Evolutionary conservation across 2,329 filamentous ascomycete genomes (phyloP), one percentile per base, ranked within the genome.

Genomic region (Sclerotinia trifoliorum): DNA sequence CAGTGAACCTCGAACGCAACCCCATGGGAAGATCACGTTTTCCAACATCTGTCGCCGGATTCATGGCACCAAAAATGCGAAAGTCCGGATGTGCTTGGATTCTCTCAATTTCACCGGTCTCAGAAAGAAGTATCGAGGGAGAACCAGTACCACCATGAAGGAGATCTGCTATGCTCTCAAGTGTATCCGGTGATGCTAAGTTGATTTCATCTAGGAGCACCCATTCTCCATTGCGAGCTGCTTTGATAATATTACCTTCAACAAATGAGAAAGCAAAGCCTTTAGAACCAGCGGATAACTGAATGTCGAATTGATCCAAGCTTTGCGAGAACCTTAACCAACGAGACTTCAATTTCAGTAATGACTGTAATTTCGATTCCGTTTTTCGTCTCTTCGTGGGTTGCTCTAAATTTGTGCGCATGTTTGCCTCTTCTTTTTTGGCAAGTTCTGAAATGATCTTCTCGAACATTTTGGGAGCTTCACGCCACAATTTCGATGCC

Each of bases 41-140:
- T 70, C 96, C 95, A 67, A 97, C 89, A 81, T 99, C 95, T 3
- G 95, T 99, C 6, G 95, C 95, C 42, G 95, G 95, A 76, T 99
- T 99, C 95, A 99, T 99, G 39, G 96, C 95, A 64, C 92, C 96
- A 77, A 99, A 99, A 19, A 99, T 91, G 51, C 95, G 89, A 78
- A 99, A 99, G 72, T 97, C 89, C 0, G 93, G 90, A 78, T 99
- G 94, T 0, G 94, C 95, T 70, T 89, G 85, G 48, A 99, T 89
- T 72, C 94, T 88, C 78, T 98, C 93, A 55, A 97, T 92, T 73
- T 95, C 93, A 49, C 95, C 95, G 51, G 93, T 95, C 80, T 99
- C 95, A 0, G 94, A 94, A 10, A 99, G 84, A 5, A 99, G 81
- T 57, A 99, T 88, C 0, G 92, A 97, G 1, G 94, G 94, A 0